A percentile compares a stretch with the other conserved stretches of the same genome.
Conservation (phyloP, 2,329 filamentous ascomycete genomes). For the Ascocoryne sarcoides region DNA sequence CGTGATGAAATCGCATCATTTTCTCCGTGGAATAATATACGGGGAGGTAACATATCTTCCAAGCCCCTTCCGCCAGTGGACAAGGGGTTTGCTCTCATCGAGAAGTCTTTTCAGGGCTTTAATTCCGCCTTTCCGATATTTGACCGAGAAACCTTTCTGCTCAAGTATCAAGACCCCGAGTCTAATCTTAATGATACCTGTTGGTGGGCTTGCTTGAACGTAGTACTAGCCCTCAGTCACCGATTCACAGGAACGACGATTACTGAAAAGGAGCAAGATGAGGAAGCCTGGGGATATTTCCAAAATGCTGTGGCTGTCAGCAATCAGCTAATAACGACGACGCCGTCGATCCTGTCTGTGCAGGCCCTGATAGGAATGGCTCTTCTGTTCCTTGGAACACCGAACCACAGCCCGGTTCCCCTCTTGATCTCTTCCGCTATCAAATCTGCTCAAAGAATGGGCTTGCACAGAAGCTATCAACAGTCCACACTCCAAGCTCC, state of each 20-base stretch:
- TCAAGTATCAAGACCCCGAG: slow-evolving; percentile 7
- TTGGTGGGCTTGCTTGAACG: slow-evolving; percentile 24
- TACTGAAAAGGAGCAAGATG: slow-evolving; percentile 5
- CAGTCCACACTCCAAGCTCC: slow-evolving; percentile 2
- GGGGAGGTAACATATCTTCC: slow-evolving; percentile 5
- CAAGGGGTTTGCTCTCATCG: slow-evolving; percentile 10
- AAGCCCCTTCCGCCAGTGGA: slow-evolving; percentile 9
- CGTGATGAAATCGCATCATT: not conserved
- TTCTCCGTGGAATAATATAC: slow-evolving; percentile 7
- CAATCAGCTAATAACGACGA: slow-evolving; percentile 10
- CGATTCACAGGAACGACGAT: slow-evolving; percentile 8
- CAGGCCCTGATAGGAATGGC: slow-evolving; percentile 25
- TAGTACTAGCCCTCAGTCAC: slow-evolving; percentile 19
- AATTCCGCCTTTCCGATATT: slow-evolving; percentile 17
- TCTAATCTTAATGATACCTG: slow-evolving; percentile 9
- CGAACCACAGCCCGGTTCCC: slow-evolving; percentile 14
- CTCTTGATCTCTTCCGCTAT: slow-evolving; percentile 19
- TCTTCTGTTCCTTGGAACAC: slow-evolving; percentile 20
- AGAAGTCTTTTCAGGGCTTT: slow-evolving; percentile 11
- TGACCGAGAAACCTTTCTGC: slow-evolving; percentile 11
- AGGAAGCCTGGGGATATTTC: slow-evolving; percentile 15
- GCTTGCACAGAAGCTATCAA: slow-evolving; percentile 16
- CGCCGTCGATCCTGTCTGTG: slow-evolving; percentile 10
- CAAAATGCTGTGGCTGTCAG: slow-evolving; percentile 14
- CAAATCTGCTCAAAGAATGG: slow-evolving; percentile 19